Conservation (phyloP, 306 rosid genomes). For the Cicer pinnatifidum region DNA sequence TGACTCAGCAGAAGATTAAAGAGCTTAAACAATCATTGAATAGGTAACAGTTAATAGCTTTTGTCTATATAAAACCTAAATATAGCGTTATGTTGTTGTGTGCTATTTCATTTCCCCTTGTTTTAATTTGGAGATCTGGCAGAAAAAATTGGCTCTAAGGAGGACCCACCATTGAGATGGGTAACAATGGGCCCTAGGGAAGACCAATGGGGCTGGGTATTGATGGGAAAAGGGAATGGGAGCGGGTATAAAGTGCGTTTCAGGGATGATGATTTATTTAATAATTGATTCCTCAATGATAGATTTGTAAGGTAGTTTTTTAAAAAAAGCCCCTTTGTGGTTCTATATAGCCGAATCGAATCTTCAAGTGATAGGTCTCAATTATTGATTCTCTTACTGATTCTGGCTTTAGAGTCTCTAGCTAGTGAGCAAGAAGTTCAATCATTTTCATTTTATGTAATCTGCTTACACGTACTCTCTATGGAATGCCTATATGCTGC, state of each 20-base stretch:
- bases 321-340: neutral
- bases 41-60: slow-evolving; percentile 57
- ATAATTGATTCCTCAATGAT: neutral
- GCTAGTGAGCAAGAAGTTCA: neutral
- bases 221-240: neutral
- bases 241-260: neutral
- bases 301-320: neutral
- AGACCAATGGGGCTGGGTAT: neutral
- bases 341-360: neutral
- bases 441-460: neutral
- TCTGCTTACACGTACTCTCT: neutral
- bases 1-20: slow-evolving; percentile 62
- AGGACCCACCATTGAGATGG: neutral
- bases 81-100: neutral
- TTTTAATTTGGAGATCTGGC: neutral
- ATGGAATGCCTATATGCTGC: slow-evolving; percentile 21
- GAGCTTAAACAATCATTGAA: slow-evolving; percentile 64
- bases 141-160: neutral
- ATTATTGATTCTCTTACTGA: slow-evolving; percentile 3
- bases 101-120: slow-evolving; percentile 30
- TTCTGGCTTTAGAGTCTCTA: slow-evolving; percentile 12
- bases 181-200: neutral
- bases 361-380: neutral
- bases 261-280: neutral
- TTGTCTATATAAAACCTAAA: neutral